Evolutionary conservation across 371 early-diverging fungal species (phyloP).

Genomic region (Chytridium lagenaria): DNA sequence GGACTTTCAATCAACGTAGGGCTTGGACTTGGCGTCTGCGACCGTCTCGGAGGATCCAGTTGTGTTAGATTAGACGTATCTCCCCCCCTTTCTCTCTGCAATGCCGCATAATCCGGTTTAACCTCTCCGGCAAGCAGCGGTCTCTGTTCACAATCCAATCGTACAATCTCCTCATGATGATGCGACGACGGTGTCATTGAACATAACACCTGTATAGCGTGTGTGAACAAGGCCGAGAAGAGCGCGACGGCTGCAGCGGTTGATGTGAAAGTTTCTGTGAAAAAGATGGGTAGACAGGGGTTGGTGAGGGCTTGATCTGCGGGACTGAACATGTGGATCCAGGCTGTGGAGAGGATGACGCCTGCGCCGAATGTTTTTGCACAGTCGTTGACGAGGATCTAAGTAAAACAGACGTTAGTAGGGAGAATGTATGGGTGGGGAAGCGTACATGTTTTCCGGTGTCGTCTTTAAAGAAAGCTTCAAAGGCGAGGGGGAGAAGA

Average conservation of each 20-base stretch:
- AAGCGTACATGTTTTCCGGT: not conserved
- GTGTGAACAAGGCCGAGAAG: conserved; percentile 34
- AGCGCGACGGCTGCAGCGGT: conserved; percentile 36
- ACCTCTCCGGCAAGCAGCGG: too few species aligned
- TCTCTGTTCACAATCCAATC: too few species aligned
- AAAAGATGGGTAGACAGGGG: conserved; percentile 39
- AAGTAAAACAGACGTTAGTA: not conserved
- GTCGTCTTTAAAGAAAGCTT: not conserved
- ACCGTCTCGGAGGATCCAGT: too few species aligned
- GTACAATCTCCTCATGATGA: not conserved
- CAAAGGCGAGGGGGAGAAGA: not conserved
- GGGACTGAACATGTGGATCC: conserved; percentile 43
- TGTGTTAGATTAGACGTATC: too few species aligned
- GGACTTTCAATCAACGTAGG: too few species aligned
- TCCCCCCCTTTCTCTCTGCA: too few species aligned
- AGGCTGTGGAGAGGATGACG: conserved; percentile 40
- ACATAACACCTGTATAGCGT: conserved; percentile 31
- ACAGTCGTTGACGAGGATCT: conserved; percentile 16
- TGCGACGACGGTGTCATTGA: not conserved
- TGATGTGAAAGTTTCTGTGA: conserved; percentile 27
- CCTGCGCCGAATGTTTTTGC: conserved; percentile 38
- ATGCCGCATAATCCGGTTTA: too few species aligned
- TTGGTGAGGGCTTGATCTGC: conserved; percentile 34
- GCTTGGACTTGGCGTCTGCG: too few species aligned
- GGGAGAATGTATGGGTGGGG: not conserved